Percentiles rank a stretch among this genome's conserved stretches.
phyloP scores from a whole-genome alignment of 2,329 filamentous ascomycete genomes.

The Fusarium torulosum region DNA sequence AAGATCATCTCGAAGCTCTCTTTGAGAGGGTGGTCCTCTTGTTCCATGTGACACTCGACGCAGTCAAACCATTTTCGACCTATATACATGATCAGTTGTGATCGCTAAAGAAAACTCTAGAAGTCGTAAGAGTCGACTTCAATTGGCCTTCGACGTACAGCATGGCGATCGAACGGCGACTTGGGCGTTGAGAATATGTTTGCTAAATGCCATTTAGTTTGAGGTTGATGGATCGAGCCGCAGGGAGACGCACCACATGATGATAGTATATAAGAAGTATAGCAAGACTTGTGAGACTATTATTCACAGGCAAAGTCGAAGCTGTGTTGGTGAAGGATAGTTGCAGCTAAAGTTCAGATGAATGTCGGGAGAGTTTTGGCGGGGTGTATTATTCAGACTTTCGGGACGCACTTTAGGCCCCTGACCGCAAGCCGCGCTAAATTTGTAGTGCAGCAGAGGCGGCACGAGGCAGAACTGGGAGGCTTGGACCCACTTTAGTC shows the following conservation, averaged over 20 bases:
- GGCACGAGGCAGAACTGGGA: neutral
- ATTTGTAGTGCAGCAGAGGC: neutral
- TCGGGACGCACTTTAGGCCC: slow-evolving; percentile 16
- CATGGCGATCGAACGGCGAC: slow-evolving; percentile 95
- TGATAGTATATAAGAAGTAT: neutral
- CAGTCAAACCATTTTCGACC: slow-evolving; percentile 99
- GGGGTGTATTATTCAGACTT: slow-evolving; percentile 41
- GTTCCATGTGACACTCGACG: slow-evolving; percentile 90
- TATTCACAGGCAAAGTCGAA: neutral
- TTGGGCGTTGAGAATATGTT: slow-evolving; percentile 98
- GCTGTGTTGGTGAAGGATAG: neutral
- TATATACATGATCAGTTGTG: slow-evolving; percentile 52
- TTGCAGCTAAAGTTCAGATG: slow-evolving; percentile 18
- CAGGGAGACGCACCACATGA: slow-evolving; percentile 55
- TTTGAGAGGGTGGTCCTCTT: slow-evolving; percentile 79
- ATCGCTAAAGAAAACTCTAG: neutral
- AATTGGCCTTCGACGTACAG: slow-evolving; percentile 70
- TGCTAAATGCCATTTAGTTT: slow-evolving; percentile 66
- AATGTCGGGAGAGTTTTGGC: slow-evolving; percentile 32
- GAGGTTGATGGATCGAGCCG: neutral
- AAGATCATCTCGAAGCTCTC: slow-evolving; percentile 91
- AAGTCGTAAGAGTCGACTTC: neutral
- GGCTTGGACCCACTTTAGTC: slow-evolving; percentile 29
- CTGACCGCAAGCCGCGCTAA: slow-evolving; percentile 25
- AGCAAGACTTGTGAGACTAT: neutral